Base-by-base conservation (phyloP, 805 yeast species). In the Saccharomyces paradoxus region DNA sequence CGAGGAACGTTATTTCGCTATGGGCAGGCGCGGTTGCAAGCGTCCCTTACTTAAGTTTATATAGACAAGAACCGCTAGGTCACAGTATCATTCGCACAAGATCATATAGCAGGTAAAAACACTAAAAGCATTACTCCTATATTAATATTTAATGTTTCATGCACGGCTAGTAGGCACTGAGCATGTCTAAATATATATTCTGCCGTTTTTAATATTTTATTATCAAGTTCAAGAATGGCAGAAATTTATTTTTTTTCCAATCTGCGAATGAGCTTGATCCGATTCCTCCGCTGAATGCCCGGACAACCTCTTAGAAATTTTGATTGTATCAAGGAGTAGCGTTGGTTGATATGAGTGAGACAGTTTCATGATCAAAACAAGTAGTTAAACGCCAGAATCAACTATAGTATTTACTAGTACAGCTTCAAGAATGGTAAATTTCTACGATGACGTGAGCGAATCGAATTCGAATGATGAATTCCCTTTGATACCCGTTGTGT, bases 401-500 rank as follows among this genome's bases (percentile, higher is more conserved):
- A 1, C 5, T 22, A 17, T 17, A 14, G 3, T 14, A 10, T 37
- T 37, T 37, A 17, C 24, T 12, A 17, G 17, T 8, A 9, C 13
- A 37, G 24, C 44, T 17, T 37, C 44, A 10, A 17, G 2, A 21
- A 37, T 37, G 44, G 44, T 37, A 37, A 37, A 37, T 17, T 37
- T 37, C 7, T 37, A 37, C 8, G 12, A 37, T 2, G 50, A 55
- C 26, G 41, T 32, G 13, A 26, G 48, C 4, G 54, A 53, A 6
- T 46, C 48, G 3, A 46, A 30, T 12, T 28, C 27, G 26, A 50
- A 52, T 29, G 50, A 49, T 10, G 55, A 50, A 17, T n/a, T 37
- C 4, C 57, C 55, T 22, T 31, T 53, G 24, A 49, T 55, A 10
- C 57, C 57, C 8, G 29, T 50, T 29, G 49, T 50, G 30, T 21